A percentile compares a stretch with the other conserved stretches of the same genome.
These are phyloP conservation scores for Diaporthe caulivora DNA, from an alignment of 2,329 filamentous ascomycete genomes.

Conservation along the genomic window DNA sequence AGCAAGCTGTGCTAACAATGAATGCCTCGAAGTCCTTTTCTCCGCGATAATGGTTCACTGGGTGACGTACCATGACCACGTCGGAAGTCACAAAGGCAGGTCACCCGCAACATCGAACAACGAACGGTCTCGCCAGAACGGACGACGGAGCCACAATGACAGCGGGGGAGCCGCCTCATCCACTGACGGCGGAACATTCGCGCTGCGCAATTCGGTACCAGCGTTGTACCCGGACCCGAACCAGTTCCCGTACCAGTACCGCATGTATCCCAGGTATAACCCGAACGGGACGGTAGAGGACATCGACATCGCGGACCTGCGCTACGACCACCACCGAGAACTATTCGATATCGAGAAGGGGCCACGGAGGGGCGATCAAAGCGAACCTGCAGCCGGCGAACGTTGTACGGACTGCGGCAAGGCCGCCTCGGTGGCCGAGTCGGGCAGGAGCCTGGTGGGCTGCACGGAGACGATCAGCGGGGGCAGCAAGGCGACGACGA, in stretches of 20 bases:
- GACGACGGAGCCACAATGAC: not conserved
- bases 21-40: conserved; percentile 63
- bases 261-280: conserved; percentile 18
- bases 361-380: not conserved
- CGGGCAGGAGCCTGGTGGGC: conserved; percentile 1
- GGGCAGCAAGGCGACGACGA: not conserved
- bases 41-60: conserved; percentile 62
- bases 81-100: conserved; percentile 31
- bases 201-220: not conserved
- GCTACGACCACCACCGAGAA: conserved; percentile 17
- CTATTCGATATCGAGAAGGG: conserved; percentile 24
- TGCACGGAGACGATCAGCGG: conserved; percentile 14
- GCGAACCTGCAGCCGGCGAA: not conserved
- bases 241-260: conserved; percentile 27
- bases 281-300: conserved; percentile 22
- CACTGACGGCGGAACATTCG: conserved; percentile 12
- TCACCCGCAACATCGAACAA: not conserved
- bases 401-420: not conserved
- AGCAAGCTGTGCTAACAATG: not conserved
- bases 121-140: conserved; percentile 21
- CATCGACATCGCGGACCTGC: conserved; percentile 23
- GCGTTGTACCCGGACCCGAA: not conserved
- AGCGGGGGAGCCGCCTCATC: not conserved
- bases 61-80: conserved; percentile 57
- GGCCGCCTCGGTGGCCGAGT: not conserved